phyloP scores from a whole-genome alignment of 2,329 filamentous ascomycete genomes.

The Fusarium tricinctum region DNA sequence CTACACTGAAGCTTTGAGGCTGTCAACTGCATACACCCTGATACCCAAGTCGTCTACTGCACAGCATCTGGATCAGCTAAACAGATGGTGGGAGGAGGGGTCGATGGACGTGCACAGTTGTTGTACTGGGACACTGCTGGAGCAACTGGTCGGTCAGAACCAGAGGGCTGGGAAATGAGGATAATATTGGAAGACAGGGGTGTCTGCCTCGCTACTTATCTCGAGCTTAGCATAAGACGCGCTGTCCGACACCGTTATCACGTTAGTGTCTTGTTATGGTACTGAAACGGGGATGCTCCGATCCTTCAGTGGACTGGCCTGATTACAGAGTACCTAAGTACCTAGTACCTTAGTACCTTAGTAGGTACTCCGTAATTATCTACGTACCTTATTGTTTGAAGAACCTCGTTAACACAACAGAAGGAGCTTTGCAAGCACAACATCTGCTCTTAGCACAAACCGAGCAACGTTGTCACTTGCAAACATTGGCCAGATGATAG shows the following conservation, averaged over 20 bases:
- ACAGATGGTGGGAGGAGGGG: background rate
- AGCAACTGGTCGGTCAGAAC: background rate
- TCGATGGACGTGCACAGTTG: slow-evolving; percentile 8
- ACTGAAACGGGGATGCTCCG: slow-evolving; percentile 5
- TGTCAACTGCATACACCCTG: background rate
- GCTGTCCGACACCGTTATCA: background rate
- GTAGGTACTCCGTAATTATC: too few relatives aligned
- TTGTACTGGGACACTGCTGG: slow-evolving; percentile 4
- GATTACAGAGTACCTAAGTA: background rate
- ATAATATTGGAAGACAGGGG: slow-evolving; percentile 30
- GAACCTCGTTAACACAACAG: background rate
- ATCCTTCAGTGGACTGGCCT: background rate
- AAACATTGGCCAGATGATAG: slow-evolving; percentile 20
- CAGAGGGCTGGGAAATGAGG: slow-evolving; percentile 24
- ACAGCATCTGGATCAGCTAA: background rate
- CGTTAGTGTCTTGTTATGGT: slow-evolving; percentile 17
- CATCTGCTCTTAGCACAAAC: background rate
- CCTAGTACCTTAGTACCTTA: too few relatives aligned
- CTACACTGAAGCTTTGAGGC: slow-evolving; percentile 8
- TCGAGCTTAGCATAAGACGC: slow-evolving; percentile 17
- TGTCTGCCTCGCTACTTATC: slow-evolving; percentile 12
- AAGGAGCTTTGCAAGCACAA: slow-evolving; percentile 8
- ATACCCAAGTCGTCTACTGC: background rate
- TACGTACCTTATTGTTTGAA: background rate
- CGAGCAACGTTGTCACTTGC: slow-evolving; percentile 22